Evolutionary conservation across 768 basidiomycete species (phyloP).

Genomic region (Naganishia onofrii): DNA sequence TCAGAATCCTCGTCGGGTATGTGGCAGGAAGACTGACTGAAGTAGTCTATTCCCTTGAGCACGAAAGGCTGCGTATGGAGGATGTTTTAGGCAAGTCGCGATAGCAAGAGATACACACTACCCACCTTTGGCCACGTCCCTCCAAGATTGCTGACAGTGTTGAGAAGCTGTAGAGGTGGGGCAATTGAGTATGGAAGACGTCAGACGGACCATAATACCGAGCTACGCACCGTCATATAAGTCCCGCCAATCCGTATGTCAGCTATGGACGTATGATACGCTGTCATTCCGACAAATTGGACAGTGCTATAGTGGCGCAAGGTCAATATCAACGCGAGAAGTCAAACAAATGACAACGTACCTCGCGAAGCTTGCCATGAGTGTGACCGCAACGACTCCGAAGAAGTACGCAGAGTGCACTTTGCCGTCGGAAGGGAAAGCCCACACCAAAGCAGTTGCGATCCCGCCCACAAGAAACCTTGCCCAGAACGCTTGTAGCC

Average conservation of each 20-base stretch:
- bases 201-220: slow-evolving; percentile 12
- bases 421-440: slow-evolving; percentile 63
- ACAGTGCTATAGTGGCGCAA: slow-evolving; percentile 65
- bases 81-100: slow-evolving; percentile 79
- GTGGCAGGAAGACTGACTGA: slow-evolving; percentile 79
- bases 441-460: slow-evolving; percentile 73
- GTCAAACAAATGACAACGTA: slow-evolving; percentile 54
- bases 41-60: slow-evolving; percentile 89
- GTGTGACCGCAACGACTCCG: slow-evolving; percentile 74
- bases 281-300: slow-evolving; percentile 99
- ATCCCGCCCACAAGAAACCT: slow-evolving; percentile 70
- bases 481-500: slow-evolving; percentile 89
- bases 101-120: slow-evolving; percentile 13
- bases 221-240: slow-evolving; percentile 84
- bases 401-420: slow-evolving; percentile 65
- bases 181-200: neutral
- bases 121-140: slow-evolving; percentile 81
- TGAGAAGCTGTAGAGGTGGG: slow-evolving; percentile 64
- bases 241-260: slow-evolving; percentile 97
- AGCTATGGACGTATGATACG: slow-evolving; percentile 93
- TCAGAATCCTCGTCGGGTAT: slow-evolving; percentile 57
- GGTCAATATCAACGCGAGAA: slow-evolving; percentile 2
- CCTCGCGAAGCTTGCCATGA: slow-evolving; percentile 80
- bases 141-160: slow-evolving; percentile 89
- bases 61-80: slow-evolving; percentile 75